phyloP scores from a whole-genome alignment of 495 filamentous ascomycete species.

The Aspergillus taichungensis region DNA sequence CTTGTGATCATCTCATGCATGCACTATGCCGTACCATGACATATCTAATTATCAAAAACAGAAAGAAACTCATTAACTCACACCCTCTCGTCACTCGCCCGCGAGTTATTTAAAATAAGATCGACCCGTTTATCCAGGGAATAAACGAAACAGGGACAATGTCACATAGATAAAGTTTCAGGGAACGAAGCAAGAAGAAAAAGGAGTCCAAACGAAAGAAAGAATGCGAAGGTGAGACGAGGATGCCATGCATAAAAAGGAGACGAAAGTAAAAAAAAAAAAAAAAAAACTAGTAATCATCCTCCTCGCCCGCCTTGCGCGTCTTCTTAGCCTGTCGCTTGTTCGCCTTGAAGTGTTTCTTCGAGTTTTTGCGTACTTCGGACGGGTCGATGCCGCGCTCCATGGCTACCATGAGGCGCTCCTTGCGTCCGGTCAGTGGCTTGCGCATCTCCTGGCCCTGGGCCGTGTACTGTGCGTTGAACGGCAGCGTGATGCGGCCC shows the following conservation, averaged over 20 bases:
- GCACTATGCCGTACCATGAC: too few relatives aligned
- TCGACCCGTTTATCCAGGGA: not conserved
- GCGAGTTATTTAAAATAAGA: not conserved
- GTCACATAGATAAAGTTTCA: not conserved
- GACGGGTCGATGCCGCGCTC: conserved; percentile 78
- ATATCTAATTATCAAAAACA: not conserved
- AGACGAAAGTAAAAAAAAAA: conserved; percentile 3
- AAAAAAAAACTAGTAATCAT: conserved; percentile 25
- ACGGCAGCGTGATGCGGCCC: conserved; percentile 65
- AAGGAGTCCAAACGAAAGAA: conserved; percentile 1
- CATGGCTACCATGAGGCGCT: conserved; percentile 72
- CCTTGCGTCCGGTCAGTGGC: conserved; percentile 72
- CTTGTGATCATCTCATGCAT: too few relatives aligned
- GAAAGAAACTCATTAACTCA: not conserved
- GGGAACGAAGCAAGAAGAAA: not conserved
- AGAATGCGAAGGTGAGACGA: conserved; percentile 1
- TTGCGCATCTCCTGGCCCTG: conserved; percentile 61
- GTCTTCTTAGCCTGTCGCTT: conserved; percentile 58
- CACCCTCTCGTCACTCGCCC: conserved; percentile 1
- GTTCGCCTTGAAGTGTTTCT: conserved; percentile 93
- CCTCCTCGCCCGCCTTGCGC: conserved; percentile 29
- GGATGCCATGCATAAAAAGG: too few relatives aligned
- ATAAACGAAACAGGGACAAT: not conserved
- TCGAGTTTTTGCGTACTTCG: conserved; percentile 62
- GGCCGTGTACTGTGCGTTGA: conserved; percentile 78